Conservation (phyloP, 2,329 filamentous ascomycete genomes). For the Passalora sequoiae region DNA sequence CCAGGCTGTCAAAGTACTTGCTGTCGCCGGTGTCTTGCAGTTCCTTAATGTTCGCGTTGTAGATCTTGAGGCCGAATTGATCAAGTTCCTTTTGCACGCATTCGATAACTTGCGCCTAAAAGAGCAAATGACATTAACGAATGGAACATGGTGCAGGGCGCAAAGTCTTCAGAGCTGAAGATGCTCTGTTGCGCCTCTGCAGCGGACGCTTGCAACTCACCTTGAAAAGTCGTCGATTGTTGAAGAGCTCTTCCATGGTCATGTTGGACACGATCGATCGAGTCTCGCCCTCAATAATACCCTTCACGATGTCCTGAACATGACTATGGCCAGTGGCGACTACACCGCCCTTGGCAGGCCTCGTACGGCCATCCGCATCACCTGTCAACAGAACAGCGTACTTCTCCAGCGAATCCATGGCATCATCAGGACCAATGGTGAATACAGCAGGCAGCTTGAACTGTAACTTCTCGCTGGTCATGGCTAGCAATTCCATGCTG, state of each 20-base stretch:
- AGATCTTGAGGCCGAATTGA: constrained; percentile 66
- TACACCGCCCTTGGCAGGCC: constrained; percentile 31
- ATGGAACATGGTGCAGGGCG: no score
- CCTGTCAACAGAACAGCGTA: constrained; percentile 72
- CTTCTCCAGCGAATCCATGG: constrained; percentile 65
- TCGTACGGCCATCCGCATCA: constrained; percentile 46
- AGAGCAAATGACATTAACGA: no score
- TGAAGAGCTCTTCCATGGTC: constrained; percentile 91
- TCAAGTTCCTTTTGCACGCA: constrained; percentile 73
- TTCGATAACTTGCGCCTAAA: constrained; percentile 50
- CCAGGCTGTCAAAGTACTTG: constrained; percentile 78
- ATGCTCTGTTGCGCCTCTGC: no score
- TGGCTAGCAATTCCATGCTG: constrained; percentile 74
- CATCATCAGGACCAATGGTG: constrained; percentile 75
- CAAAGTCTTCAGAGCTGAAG: no score
- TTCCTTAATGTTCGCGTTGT: constrained; percentile 78
- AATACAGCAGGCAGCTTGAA: constrained; percentile 79
- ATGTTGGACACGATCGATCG: constrained; percentile 76
- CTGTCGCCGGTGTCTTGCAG: constrained; percentile 75
- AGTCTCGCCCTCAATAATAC: constrained; percentile 84
- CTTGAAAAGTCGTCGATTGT: constrained; percentile 44
- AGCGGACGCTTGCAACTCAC: no score
- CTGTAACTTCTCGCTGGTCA: constrained; percentile 84
- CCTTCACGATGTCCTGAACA: constrained; percentile 80
- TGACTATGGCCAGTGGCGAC: constrained; percentile 53